Evolutionary conservation across 2,329 filamentous ascomycete genomes (phyloP), one percentile per base, ranked within the genome.

Genomic region (Fusarium sp.): DNA sequence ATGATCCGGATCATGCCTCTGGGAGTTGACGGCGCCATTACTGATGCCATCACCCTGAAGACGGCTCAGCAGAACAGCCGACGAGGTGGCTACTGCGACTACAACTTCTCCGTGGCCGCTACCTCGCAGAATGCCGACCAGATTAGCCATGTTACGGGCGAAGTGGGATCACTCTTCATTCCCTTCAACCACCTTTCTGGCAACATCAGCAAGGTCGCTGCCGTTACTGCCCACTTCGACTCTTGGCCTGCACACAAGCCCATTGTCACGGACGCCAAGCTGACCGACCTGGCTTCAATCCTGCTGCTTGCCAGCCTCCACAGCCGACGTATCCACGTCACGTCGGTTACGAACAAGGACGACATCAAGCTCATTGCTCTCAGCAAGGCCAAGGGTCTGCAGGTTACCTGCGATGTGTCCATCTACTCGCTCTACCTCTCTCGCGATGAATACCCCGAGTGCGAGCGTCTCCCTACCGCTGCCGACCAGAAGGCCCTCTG

Each of bases 141-240:
- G 76, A 89, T 93, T 71, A 88, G 86, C 70, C 83, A 88, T 64
- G 83, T 93, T 52, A 86, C 87, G 15, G 81, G 84, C 44, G 89
- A 93, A 65, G 90, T 93, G 52, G 91, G 90, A 25, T 92, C 90
- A 17, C 81, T 93, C 38, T 93, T 92, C 78, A 90, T 93, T 61
- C 90, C 90, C 13, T 93, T 93, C 81, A 92, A 93, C 76, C 85
- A 91, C 74, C 79, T 93, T 23, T 90, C 89, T 57, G 90, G 89
- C 67, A 93, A 93, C 75, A 92, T 93, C 74, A 92, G 87, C 82
- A 92, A 92, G 79, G 90, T 93, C 41, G 89, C 90, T 17, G 87
- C 90, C 9, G 89, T 93, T 60, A 91, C 89, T 49, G 85, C 88
- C 57, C 90, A 93, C 78, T 93, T 93, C 70, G 88, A 88, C 58